phyloP scores from a whole-genome alignment of 129 eudicot genomes.

The Lactuca sativa region DNA sequence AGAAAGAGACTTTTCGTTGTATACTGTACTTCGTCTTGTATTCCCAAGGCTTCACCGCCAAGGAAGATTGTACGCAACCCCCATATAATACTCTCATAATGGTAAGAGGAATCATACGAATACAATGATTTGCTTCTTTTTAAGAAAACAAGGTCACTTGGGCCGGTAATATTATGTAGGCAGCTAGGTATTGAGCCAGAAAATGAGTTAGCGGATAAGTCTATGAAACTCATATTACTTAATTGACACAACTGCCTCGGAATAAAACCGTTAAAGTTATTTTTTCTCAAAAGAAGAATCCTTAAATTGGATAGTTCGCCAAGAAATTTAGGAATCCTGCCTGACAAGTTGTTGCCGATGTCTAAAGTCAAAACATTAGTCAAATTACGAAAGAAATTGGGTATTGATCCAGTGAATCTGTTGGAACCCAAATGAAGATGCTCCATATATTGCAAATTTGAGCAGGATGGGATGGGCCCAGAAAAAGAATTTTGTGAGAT shows the following conservation, averaged over 20 bases:
- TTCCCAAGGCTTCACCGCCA: neutral
- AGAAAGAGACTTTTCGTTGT: conserved; percentile 7
- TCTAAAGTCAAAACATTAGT: conserved; percentile 23
- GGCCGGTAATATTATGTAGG: neutral
- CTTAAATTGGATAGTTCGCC: conserved; percentile 17
- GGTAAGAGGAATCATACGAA: neutral
- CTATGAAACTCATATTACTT: neutral
- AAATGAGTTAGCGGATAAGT: neutral
- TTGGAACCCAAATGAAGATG: conserved; percentile 36
- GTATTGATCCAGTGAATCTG: conserved; percentile 24
- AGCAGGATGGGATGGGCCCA: conserved; percentile 34
- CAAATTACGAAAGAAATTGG: conserved; percentile 3
- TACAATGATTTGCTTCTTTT: too few species aligned
- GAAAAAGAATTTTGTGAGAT: conserved; percentile 22
- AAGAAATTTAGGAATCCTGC: conserved; percentile 13
- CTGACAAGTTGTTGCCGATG: conserved; percentile 27
- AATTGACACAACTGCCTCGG: neutral
- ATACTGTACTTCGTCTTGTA: conserved; percentile 15
- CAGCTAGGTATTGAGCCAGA: neutral
- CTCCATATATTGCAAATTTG: neutral
- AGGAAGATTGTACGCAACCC: neutral
- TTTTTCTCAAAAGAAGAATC: conserved; percentile 16
- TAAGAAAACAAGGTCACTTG: neutral
- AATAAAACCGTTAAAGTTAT: neutral
- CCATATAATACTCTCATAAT: neutral